A percentile compares a stretch with the other conserved stretches of the same genome.
Evolutionary conservation across 805 yeast genomes (phyloP).

Genomic region (Metschnikowia peoriensis): DNA sequence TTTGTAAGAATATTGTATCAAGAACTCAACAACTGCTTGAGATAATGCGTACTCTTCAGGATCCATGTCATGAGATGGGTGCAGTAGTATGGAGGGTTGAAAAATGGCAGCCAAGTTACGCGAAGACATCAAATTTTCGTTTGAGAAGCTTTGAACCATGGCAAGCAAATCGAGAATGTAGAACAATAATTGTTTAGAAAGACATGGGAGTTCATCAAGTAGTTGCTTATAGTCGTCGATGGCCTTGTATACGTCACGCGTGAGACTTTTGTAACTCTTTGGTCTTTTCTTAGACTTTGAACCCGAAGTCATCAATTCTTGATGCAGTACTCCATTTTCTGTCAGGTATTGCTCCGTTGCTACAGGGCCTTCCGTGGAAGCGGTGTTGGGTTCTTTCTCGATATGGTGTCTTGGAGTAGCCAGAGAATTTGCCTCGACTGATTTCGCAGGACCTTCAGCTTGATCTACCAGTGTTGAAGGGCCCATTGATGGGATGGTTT

Average conservation of each 20-base stretch:
- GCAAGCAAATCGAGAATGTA: conserved; percentile 85
- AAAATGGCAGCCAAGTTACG: conserved; percentile 92
- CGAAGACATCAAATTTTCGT: conserved; percentile 85
- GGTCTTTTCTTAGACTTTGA: conserved; percentile 27
- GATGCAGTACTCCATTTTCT: not conserved
- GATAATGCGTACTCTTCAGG: conserved; percentile 90
- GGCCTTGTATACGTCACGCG: conserved; percentile 65
- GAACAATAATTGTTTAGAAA: conserved; percentile 76
- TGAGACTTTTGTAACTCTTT: conserved; percentile 54
- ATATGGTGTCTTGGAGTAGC: not conserved
- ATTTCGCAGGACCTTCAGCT: not conserved
- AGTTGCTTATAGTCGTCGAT: conserved; percentile 67
- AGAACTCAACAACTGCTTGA: conserved; percentile 80
- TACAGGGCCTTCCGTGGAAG: not conserved
- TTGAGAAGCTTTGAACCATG: conserved; percentile 76
- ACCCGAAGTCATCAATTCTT: not conserved
- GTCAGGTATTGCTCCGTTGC: not conserved
- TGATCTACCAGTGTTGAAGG: not conserved
- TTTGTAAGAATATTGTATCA: conserved; percentile 81
- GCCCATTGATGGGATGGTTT: not conserved
- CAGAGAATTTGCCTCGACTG: not conserved
- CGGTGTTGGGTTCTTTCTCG: not conserved
- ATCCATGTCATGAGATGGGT: conserved; percentile 87
- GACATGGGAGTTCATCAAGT: conserved; percentile 68
- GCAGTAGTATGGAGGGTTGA: conserved; percentile 94